Conservation (phyloP, 2,329 filamentous ascomycete species). For the Penicillium glabrum region DNA sequence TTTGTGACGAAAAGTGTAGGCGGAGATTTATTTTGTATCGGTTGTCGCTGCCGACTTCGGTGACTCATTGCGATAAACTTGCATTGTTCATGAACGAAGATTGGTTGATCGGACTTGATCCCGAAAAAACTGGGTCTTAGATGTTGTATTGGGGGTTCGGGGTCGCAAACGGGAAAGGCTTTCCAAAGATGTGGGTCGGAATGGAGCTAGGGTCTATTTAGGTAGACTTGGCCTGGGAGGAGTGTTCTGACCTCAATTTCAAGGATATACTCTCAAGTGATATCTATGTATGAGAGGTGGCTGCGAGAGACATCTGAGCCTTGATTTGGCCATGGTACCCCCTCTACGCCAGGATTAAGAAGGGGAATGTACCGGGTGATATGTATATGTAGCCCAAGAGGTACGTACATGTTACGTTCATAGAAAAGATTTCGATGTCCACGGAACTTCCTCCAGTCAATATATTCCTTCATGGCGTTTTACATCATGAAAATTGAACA, state of each 20-base stretch:
- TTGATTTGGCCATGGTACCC: neutral
- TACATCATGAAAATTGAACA: too few relatives aligned
- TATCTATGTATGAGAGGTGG: neutral
- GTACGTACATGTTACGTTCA: neutral
- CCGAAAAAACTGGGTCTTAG: constrained; percentile 2
- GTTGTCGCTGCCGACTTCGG: neutral
- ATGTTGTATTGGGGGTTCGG: neutral
- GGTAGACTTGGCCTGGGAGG: neutral
- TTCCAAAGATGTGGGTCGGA: neutral
- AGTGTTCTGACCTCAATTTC: neutral
- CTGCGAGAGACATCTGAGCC: neutral
- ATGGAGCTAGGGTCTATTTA: neutral
- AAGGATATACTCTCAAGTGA: too few relatives aligned
- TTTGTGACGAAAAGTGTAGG: neutral
- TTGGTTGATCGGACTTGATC: neutral
- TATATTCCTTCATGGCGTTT: too few relatives aligned
- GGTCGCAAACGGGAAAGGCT: neutral
- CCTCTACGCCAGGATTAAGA: neutral
- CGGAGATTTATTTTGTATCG: neutral
- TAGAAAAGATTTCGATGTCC: neutral
- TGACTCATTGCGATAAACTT: constrained; percentile 1
- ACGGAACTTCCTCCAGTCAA: too few relatives aligned
- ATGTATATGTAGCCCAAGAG: neutral
- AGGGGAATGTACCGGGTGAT: neutral
- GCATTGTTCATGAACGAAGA: neutral